Evolutionary conservation across 768 basidiomycete genomes (phyloP).

Genomic region (Russula foetens): DNA sequence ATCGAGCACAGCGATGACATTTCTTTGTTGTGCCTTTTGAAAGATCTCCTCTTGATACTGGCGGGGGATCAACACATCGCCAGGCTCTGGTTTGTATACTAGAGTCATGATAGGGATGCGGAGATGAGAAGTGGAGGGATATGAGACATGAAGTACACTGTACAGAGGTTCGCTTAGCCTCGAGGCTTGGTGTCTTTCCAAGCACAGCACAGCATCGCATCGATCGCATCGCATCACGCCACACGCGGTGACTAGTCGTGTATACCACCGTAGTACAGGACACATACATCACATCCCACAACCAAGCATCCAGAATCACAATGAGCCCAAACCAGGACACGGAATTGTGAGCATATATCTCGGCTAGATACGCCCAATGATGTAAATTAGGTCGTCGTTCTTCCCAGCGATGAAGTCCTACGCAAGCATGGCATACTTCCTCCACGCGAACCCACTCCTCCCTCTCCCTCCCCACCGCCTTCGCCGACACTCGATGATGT

Average conservation of each 20-base stretch:
- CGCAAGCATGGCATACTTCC: conserved; percentile 90
- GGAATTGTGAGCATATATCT: conserved; percentile 66
- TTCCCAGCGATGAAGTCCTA: conserved; percentile 81
- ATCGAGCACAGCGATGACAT: conserved; percentile 52
- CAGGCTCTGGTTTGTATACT: background rate
- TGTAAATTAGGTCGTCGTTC: conserved; percentile 10
- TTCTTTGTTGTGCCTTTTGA: conserved; percentile 38
- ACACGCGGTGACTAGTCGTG: too few relatives aligned
- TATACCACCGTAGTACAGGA: too few relatives aligned
- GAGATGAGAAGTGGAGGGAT: background rate
- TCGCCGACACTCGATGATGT: conserved; percentile 64
- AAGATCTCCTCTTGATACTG: conserved; percentile 53
- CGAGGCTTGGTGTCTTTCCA: too few relatives aligned
- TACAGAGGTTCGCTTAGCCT: too few relatives aligned
- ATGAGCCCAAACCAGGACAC: conserved; percentile 88
- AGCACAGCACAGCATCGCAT: too few relatives aligned
- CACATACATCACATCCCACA: too few relatives aligned
- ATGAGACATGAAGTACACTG: background rate
- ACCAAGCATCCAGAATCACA: background rate
- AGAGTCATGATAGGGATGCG: background rate
- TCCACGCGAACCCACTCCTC: conserved; percentile 57
- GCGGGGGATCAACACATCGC: conserved; percentile 30
- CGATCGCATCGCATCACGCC: too few relatives aligned
- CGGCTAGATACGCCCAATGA: background rate
- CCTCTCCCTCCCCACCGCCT: conserved; percentile 73